A percentile compares a stretch with the other conserved stretches of the same genome.
phyloP scores from a whole-genome alignment of 331 rosid genomes.

The Telfairia occidentalis region DNA sequence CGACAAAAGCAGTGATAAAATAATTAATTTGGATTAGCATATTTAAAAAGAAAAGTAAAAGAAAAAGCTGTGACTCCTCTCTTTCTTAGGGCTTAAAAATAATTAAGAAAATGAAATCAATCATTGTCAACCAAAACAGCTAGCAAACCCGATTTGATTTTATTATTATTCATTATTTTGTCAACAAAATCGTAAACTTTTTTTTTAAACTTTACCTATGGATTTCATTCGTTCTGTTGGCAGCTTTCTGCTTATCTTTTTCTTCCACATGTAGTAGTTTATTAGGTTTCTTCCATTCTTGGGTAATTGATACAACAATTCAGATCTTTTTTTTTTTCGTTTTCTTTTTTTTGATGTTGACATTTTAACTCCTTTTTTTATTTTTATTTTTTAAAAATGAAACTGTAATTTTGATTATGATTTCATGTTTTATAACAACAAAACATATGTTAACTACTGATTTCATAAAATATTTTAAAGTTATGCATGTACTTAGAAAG shows the following conservation, averaged over 20 bases:
- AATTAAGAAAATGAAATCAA: neutral
- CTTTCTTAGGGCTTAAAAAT: neutral
- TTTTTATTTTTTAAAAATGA: neutral
- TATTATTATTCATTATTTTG: neutral
- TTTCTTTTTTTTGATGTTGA: neutral
- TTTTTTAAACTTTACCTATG: neutral
- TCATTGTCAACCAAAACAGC: conserved; percentile 9
- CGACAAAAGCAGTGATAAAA: conserved; percentile 22
- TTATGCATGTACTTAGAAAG: no score
- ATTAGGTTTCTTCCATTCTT: neutral
- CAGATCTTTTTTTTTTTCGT: neutral
- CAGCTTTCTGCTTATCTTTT: neutral
- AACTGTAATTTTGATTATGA: neutral
- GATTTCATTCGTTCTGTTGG: conserved; percentile 6
- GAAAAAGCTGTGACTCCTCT: neutral
- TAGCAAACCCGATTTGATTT: neutral
- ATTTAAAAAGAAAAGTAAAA: neutral
- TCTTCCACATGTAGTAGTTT: neutral
- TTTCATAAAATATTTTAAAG: no score
- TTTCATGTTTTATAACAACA: no score
- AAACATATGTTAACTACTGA: no score
- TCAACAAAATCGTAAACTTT: neutral
- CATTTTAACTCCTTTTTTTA: neutral
- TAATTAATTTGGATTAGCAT: neutral
- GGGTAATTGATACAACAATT: neutral